Percentiles rank a stretch among this genome's conserved stretches.
Evolutionary conservation across 352 stramenopile species (phyloP).

Genomic region (Globisporangium cystogenes): DNA sequence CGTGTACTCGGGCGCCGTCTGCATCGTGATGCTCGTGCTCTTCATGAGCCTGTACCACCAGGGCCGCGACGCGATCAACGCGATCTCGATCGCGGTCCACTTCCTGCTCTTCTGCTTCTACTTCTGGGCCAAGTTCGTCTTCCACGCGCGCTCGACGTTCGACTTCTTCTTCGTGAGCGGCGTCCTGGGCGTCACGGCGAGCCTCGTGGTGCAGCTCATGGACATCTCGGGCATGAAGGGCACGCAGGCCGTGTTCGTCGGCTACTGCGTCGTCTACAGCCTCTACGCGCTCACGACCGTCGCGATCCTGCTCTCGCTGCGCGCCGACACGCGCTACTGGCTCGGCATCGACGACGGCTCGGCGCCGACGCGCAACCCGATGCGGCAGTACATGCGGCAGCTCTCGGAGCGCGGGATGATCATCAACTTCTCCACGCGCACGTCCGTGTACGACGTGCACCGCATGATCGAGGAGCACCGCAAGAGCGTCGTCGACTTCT

Average conservation of each 20-base stretch:
- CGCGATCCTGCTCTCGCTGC: constrained; percentile 64
- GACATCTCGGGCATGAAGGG: constrained; percentile 24
- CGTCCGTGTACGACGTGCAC: constrained; percentile 85
- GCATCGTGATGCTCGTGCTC: constrained; percentile 47
- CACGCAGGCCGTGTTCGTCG: constrained; percentile 25
- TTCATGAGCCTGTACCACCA: constrained; percentile 56
- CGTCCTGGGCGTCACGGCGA: constrained; percentile 34
- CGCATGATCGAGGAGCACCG: constrained; percentile 85
- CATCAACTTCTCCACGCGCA: constrained; percentile 84
- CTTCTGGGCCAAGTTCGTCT: constrained; percentile 75
- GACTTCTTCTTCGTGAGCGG: constrained; percentile 79
- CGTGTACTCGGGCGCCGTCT: constrained; percentile 57
- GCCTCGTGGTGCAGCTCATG: constrained; percentile 48
- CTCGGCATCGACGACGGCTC: constrained; percentile 69
- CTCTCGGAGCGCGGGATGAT: constrained; percentile 81
- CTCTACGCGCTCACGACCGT: constrained; percentile 64
- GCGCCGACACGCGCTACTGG: constrained; percentile 82
- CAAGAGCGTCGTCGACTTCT: constrained; percentile 81
- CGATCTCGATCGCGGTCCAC: constrained; percentile 48
- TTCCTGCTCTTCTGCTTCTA: constrained; percentile 60
- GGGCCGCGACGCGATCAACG: constrained; percentile 36
- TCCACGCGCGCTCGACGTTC: constrained; percentile 70
- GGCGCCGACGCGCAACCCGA: constrained; percentile 38
- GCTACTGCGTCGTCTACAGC: constrained; percentile 39
- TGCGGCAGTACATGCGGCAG: constrained; percentile 69